phyloP scores from a whole-genome alignment of 108 stramenopile genomes.

The Pseudonitzschia multiseries region DNA sequence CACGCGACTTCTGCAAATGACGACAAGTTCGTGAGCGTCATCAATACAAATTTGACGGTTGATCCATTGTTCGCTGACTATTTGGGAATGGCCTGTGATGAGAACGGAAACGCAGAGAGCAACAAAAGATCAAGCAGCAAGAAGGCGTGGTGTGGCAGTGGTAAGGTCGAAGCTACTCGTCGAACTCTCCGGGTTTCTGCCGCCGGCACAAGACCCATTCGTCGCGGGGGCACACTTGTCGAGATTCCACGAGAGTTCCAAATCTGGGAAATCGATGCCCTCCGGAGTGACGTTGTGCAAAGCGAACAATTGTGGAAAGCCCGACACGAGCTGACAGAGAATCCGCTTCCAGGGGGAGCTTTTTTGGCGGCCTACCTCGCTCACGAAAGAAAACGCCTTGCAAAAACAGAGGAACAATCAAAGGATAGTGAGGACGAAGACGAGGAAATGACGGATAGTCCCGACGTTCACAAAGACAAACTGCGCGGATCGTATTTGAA shows the following conservation, averaged over 20 bases:
- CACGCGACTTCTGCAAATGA: neutral
- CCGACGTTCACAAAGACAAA: neutral
- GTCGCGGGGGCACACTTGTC: constrained; percentile 48
- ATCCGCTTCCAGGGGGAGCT: constrained; percentile 64
- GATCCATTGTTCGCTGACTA: constrained; percentile 5
- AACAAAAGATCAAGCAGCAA: neutral
- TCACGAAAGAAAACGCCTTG: constrained; percentile 12
- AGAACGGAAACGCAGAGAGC: neutral
- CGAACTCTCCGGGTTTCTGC: constrained; percentile 29
- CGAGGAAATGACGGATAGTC: neutral
- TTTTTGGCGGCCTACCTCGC: constrained; percentile 66
- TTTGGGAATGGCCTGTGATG: neutral
- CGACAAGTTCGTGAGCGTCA: neutral
- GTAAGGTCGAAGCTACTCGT: constrained; percentile 16
- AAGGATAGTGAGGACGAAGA: neutral
- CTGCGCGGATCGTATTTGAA: constrained; percentile 27
- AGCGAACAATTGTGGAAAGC: constrained; percentile 43
- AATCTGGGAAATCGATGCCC: constrained; percentile 87
- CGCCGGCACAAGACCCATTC: constrained; percentile 28
- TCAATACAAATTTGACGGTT: constrained; percentile 1
- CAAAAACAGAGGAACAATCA: neutral
- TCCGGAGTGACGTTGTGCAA: constrained; percentile 63
- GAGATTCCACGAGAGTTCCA: constrained; percentile 65
- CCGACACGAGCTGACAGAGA: constrained; percentile 50
- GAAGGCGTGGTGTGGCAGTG: constrained; percentile 13